A percentile compares a stretch with the other conserved stretches of the same genome.
Conservation (phyloP, 192 early-diverging fungal species). For the Thamnidium elegans region DNA sequence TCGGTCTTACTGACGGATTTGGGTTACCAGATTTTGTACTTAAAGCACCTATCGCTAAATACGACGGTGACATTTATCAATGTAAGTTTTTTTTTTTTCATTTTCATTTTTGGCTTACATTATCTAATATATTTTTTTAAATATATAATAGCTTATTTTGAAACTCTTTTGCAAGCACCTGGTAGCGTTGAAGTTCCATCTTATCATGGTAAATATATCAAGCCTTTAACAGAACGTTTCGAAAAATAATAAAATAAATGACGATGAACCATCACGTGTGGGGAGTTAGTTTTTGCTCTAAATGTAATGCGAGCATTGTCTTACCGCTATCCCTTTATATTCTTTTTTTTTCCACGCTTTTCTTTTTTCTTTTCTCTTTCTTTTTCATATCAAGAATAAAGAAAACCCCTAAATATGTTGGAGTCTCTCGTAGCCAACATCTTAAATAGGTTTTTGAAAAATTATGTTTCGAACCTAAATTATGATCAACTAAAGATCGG, state of each 20-base stretch:
- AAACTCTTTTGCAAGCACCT: slow-evolving; percentile 36
- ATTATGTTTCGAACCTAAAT: slow-evolving; percentile 81
- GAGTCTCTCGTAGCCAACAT: slow-evolving; percentile 61
- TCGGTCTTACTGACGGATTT: slow-evolving; percentile 54
- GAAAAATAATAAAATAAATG: neutral
- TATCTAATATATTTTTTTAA: neutral
- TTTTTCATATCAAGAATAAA: too few species aligned
- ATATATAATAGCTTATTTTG: slow-evolving; percentile 31
- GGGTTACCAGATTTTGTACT: slow-evolving; percentile 53
- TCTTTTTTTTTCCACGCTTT: too few species aligned
- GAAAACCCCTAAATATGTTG: slow-evolving; percentile 41
- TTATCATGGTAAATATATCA: slow-evolving; percentile 40
- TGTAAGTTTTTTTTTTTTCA: slow-evolving; percentile 21
- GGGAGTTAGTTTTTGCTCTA: neutral
- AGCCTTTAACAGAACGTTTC: slow-evolving; percentile 37
- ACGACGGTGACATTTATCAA: slow-evolving; percentile 58
- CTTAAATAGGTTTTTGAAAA: slow-evolving; percentile 69
- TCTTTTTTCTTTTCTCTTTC: neutral
- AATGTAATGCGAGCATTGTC: neutral
- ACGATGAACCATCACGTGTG: neutral
- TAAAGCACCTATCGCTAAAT: slow-evolving; percentile 58
- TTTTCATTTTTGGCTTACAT: neutral
- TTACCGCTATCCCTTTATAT: too few species aligned
- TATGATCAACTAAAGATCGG: slow-evolving; percentile 82
- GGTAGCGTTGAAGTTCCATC: slow-evolving; percentile 34